Evolutionary conservation across 768 basidiomycete genomes (phyloP).

Genomic region (Termitomyces sp.): DNA sequence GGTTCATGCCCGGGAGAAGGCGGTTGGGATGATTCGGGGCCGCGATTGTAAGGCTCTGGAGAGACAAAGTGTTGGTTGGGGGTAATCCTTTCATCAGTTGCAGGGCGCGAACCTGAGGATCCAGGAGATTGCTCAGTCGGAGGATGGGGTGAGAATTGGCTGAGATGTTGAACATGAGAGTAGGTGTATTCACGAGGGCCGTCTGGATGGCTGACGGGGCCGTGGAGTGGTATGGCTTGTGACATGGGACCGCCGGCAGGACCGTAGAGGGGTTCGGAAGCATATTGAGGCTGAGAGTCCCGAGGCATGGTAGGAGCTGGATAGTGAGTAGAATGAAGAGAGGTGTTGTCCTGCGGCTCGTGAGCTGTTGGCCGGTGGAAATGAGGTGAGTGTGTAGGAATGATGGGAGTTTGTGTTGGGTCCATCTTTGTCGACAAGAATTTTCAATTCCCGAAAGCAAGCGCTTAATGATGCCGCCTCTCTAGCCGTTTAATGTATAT

Average conservation of each 20-base stretch:
- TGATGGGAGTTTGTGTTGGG: constrained; percentile 24
- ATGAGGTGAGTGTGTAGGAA: constrained; percentile 18
- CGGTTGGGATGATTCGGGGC: constrained; percentile 28
- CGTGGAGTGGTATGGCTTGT: constrained; percentile 37
- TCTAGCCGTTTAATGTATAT: not conserved
- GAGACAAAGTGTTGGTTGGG: constrained; percentile 43
- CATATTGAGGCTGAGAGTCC: constrained; percentile 23
- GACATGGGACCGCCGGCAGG: constrained; percentile 34
- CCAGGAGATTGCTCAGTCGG: constrained; percentile 20
- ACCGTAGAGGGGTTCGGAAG: constrained; percentile 31
- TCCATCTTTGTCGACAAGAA: constrained; percentile 18
- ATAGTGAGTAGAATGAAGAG: constrained; percentile 16
- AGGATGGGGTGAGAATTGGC: constrained; percentile 28
- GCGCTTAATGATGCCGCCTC: constrained; percentile 9
- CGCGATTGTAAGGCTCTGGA: constrained; percentile 47
- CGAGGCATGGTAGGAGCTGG: constrained; percentile 30
- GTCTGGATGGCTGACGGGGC: constrained; percentile 36
- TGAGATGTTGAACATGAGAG: constrained; percentile 33
- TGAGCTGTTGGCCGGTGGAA: constrained; percentile 20
- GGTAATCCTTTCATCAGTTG: constrained; percentile 17
- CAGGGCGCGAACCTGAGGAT: constrained; percentile 17
- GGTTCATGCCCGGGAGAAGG: constrained; percentile 29
- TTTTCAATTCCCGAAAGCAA: constrained; percentile 20
- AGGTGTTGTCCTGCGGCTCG: constrained; percentile 19
- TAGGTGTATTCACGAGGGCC: constrained; percentile 36